These are phyloP conservation scores for Chlorella sp. DNA, from an alignment of 139 green algal genomes.

Conservation along the genomic window DNA sequence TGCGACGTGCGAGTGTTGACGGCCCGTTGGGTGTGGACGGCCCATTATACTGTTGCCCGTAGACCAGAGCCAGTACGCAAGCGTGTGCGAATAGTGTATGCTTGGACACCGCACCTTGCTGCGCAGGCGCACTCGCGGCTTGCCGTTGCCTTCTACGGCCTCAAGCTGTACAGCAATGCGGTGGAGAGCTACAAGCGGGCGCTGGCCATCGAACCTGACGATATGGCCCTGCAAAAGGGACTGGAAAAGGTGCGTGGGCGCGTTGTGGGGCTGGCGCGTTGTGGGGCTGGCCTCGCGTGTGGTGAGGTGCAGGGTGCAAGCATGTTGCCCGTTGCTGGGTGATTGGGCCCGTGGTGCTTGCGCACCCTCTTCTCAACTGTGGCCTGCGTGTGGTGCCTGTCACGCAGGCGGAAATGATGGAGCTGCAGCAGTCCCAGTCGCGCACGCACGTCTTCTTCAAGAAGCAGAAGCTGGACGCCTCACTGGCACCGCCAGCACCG, in stretches of 20 bases:
- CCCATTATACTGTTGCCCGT: no score
- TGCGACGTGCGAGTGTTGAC: no score
- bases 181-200: constrained; percentile 59
- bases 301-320: no score
- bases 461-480: constrained; percentile 8
- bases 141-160: constrained; percentile 33
- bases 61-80: no score
- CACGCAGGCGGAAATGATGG: constrained; percentile 22
- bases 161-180: constrained; percentile 50
- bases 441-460: constrained; percentile 39
- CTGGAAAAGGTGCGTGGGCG: constrained; percentile 32
- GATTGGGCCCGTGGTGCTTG: no score
- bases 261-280: neutral
- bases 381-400: no score
- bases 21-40: no score
- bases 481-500: constrained; percentile 33
- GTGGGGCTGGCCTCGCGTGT: neutral
- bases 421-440: constrained; percentile 31
- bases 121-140: constrained; percentile 11
- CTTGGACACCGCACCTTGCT: no score
- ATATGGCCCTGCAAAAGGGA: constrained; percentile 39
- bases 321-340: no score
- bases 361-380: no score
- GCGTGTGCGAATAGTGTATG: no score
- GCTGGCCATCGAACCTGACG: constrained; percentile 60